phyloP scores from a whole-genome alignment of 345 rosid genomes.

The Clarkia xantiana region DNA sequence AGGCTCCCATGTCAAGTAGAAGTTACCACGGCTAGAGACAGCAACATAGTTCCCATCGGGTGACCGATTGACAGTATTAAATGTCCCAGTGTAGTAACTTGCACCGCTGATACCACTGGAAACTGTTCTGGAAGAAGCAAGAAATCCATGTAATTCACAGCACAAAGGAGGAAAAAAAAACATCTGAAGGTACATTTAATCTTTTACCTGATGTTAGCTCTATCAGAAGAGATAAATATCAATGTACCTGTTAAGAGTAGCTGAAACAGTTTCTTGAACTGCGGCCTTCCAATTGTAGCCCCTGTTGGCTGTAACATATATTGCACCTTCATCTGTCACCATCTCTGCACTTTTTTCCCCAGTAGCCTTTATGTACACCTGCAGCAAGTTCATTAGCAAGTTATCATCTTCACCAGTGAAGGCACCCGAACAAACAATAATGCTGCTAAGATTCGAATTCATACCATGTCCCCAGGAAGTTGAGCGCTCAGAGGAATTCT shows the following conservation, averaged over 20 bases:
- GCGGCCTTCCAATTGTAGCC: slow-evolving; percentile 96
- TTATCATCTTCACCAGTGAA: background rate
- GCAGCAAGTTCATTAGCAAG: background rate
- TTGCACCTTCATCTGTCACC: slow-evolving; percentile 95
- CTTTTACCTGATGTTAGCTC: too few species aligned
- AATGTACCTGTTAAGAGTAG: slow-evolving; percentile 77
- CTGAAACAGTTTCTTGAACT: slow-evolving; percentile 86
- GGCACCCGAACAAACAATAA: background rate
- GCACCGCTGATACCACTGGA: slow-evolving; percentile 99
- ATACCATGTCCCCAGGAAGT: slow-evolving; percentile 92
- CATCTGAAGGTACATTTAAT: background rate
- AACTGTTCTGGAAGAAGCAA: slow-evolving; percentile 76
- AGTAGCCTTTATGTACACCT: slow-evolving; percentile 94
- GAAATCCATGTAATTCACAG: slow-evolving; percentile 18
- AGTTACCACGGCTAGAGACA: slow-evolving; percentile 96
- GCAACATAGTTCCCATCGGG: slow-evolving; percentile 91
- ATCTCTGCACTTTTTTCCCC: slow-evolving; percentile 91
- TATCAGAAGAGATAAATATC: too few species aligned
- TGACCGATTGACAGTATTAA: slow-evolving; percentile 84
- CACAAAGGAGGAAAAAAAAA: background rate
- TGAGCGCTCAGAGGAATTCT: slow-evolving; percentile 77
- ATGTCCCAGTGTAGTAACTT: slow-evolving; percentile 88
- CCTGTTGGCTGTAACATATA: slow-evolving; percentile 70
- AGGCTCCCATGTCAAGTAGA: slow-evolving; percentile 93
- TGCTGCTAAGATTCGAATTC: background rate